Percentiles rank a stretch among this genome's conserved stretches.
phyloP scores from a whole-genome alignment of 495 filamentous ascomycete genomes.

The Aspergillus sclerotioniger region DNA sequence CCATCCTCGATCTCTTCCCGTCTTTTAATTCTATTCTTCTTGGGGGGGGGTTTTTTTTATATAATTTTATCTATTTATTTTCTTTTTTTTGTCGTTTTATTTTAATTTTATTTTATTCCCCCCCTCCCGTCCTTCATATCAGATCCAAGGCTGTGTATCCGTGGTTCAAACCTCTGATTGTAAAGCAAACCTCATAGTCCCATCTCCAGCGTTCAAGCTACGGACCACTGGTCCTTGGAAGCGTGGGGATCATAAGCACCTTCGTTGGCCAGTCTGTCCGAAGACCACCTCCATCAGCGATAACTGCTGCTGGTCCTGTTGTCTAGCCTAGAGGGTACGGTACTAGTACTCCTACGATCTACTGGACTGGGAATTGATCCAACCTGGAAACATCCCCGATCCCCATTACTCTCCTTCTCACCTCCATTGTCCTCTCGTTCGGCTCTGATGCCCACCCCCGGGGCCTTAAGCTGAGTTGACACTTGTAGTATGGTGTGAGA shows the following conservation, averaged over 20 bases:
- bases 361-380: conserved; percentile 3
- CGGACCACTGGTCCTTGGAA: background rate
- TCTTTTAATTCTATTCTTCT: too few relatives aligned
- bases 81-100: conserved; percentile 10
- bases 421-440: background rate
- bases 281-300: conserved; percentile 13
- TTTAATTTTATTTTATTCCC: conserved; percentile 6
- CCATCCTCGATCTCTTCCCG: background rate
- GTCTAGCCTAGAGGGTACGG: background rate
- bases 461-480: conserved; percentile 1
- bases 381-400: conserved; percentile 8
- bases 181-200: background rate
- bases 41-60: too few relatives aligned
- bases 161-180: background rate
- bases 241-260: conserved; percentile 13
- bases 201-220: background rate
- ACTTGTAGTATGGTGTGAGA: conserved; percentile 19
- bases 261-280: conserved; percentile 10
- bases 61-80: conserved; percentile 5
- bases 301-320: background rate
- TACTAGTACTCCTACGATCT: conserved; percentile 9
- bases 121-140: background rate
- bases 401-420: background rate
- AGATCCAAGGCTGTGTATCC: conserved; percentile 6
- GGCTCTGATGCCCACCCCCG: background rate